Percentiles rank a stretch among this genome's conserved stretches.
Evolutionary conservation across 23 red algal species (phyloP).

Genomic region (Gracilaria domingensis): DNA sequence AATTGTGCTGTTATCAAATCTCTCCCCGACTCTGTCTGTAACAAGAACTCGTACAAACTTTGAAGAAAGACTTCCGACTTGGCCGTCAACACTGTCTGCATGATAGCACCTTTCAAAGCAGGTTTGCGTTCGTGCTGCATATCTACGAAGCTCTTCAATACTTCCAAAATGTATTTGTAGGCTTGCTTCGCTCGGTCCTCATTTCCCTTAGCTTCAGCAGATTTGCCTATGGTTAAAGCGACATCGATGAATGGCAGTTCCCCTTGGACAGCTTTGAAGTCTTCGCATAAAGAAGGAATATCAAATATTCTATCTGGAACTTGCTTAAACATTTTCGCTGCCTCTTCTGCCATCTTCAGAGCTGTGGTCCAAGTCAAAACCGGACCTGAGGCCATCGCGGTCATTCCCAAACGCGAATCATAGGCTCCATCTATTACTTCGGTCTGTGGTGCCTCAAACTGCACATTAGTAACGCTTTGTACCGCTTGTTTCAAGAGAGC

Average conservation of each 20-base stretch:
- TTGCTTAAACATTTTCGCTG: conserved; percentile 49
- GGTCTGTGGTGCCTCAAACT: conserved; percentile 8
- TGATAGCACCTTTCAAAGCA: conserved; percentile 10
- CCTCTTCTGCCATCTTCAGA: conserved; percentile 41
- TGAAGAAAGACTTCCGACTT: conserved; percentile 45
- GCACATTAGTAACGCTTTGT: conserved; percentile 32
- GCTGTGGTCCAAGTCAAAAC: conserved; percentile 29
- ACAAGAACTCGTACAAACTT: conserved; percentile 44
- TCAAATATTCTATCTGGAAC: conserved; percentile 70
- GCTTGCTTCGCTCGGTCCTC: conserved; percentile 51
- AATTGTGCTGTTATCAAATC: conserved; percentile 28
- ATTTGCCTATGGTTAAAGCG: conserved; percentile 50
- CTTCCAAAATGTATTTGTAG: conserved; percentile 37
- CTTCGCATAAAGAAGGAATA: conserved; percentile 59
- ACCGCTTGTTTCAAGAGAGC: conserved; percentile 65
- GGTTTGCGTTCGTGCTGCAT: background rate
- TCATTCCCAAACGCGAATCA: conserved; percentile 42
- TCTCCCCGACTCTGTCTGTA: conserved; percentile 20
- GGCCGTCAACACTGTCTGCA: conserved; percentile 54
- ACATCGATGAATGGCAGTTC: conserved; percentile 47
- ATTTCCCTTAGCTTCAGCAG: conserved; percentile 39
- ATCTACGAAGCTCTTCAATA: conserved; percentile 24
- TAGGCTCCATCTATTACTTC: conserved; percentile 18
- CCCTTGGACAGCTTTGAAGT: conserved; percentile 41
- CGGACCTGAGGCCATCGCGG: background rate